Percentiles rank a stretch among this genome's conserved stretches.
These are phyloP conservation scores for Tetraselmis chui DNA, from an alignment of 139 green algal genomes.

Conservation along the genomic window DNA sequence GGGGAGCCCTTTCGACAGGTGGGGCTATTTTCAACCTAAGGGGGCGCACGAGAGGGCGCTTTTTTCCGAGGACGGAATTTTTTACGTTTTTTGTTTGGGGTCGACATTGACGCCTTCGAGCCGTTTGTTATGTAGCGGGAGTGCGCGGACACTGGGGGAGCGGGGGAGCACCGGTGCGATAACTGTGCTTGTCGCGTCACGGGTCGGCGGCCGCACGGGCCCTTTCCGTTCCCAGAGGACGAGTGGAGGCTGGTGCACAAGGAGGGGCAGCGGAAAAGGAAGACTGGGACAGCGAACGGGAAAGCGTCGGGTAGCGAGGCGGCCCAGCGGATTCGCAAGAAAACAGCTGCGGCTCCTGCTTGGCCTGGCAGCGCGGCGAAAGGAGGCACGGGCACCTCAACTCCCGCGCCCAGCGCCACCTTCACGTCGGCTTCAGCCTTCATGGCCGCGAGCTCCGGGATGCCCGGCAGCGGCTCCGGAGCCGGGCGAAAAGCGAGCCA, in stretches of 20 bases:
- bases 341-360: neutral
- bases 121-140: neutral
- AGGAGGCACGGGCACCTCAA: too few relatives aligned
- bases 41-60: too few relatives aligned
- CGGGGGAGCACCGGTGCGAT: neutral
- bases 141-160: neutral
- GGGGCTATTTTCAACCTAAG: too few relatives aligned
- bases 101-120: too few relatives aligned
- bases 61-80: too few relatives aligned
- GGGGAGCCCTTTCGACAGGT: conserved; percentile 27
- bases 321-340: neutral
- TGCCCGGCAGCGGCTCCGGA: neutral
- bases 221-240: neutral
- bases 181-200: neutral
- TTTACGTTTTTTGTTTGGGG: too few relatives aligned
- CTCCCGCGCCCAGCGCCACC: too few relatives aligned
- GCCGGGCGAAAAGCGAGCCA: too few relatives aligned
- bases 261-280: neutral
- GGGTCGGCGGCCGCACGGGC: neutral
- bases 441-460: neutral
- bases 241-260: neutral
- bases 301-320: neutral
- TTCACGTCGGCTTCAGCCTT: neutral
- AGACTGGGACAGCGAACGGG: neutral
- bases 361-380: neutral